Percentiles rank a stretch among this genome's conserved stretches.
These are phyloP conservation scores for Glebionis coronaria DNA, from an alignment of 129 eudicot genomes.

Conservation along the genomic window DNA sequence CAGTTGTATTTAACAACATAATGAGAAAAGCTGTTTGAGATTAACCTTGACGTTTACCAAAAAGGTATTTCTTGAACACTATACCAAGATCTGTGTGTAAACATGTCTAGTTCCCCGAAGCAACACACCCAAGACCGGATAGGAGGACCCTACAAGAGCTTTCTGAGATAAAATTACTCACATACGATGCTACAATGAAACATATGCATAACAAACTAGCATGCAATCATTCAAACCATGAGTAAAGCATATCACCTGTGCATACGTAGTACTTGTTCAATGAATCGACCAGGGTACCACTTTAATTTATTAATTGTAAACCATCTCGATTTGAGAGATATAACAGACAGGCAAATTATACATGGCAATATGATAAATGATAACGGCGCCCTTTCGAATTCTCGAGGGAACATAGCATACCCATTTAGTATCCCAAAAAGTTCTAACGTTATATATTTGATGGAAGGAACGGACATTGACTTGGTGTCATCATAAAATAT, in stretches of 20 bases:
- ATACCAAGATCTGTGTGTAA: too few relatives aligned
- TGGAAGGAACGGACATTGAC: too few relatives aligned
- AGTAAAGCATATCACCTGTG: slow-evolving; percentile 5
- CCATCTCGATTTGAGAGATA: background rate
- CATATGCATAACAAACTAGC: background rate
- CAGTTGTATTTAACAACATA: too few relatives aligned
- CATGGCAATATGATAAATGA: background rate
- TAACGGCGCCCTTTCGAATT: slow-evolving; percentile 15
- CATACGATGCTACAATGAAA: background rate
- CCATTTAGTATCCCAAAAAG: slow-evolving; percentile 26
- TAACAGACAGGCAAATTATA: background rate
- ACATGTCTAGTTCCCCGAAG: too few relatives aligned
- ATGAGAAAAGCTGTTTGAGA: too few relatives aligned
- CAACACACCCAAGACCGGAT: too few relatives aligned
- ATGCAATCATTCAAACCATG: background rate
- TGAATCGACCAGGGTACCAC: slow-evolving; percentile 1
- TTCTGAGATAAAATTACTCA: background rate
- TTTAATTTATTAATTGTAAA: background rate
- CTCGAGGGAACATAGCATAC: slow-evolving; percentile 8
- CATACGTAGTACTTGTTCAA: slow-evolving; percentile 6
- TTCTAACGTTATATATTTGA: too few relatives aligned
- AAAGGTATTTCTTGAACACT: too few relatives aligned
- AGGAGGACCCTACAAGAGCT: too few relatives aligned
- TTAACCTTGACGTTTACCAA: too few relatives aligned
- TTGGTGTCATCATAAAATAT: too few relatives aligned